Evolutionary conservation across 345 rosid species (phyloP), one percentile per base, ranked within the genome.

Genomic region (Brassica incana): DNA sequence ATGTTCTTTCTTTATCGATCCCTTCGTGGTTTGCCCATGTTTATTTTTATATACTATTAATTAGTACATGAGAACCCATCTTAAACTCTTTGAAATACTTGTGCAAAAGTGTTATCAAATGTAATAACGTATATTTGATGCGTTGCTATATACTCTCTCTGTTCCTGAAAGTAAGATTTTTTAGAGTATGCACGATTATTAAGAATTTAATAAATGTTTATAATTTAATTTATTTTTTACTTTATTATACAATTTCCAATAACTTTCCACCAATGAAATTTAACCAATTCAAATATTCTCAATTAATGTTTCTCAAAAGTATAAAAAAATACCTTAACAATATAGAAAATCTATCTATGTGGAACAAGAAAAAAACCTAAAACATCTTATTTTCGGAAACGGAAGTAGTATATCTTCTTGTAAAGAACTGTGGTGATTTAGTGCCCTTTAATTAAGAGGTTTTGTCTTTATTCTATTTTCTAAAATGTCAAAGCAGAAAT

Each of bases 21-120:
- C 15, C 54, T 48, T 59, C 73, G 77, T 72, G 66, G 69, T 45
- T 78, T 62, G 77, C 54, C 36, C 67, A 72, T 70, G 58, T 33
- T 70, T 20, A 32, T 77, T 63, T 18, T 40, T 15, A 6, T 30
- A 48, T 48, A 12, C 54, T 38, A 9, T 38, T 15, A 54, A 9
- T 38, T 15, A 54, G 2, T 20, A 58, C 5, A 63, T 2, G 3
- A 3, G 48, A 2, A 60, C 3, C 38, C 58, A 15, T 25, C 30
- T 60, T 4, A 5, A 30, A 50, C 11, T 12, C 23, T 8, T 23
- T 16, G 15, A 74, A 25, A 16, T 5, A 1, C 11, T 11, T 35
- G 0, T 35, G 9, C 58, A 27, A 23, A 59, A 43, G 10, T 2
- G 12, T 18, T 18, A 58, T 8, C 25, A 58, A 58, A 20, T 4